Base-by-base conservation (phyloP, 805 yeast species). In the Danielia oregonensis region DNA sequence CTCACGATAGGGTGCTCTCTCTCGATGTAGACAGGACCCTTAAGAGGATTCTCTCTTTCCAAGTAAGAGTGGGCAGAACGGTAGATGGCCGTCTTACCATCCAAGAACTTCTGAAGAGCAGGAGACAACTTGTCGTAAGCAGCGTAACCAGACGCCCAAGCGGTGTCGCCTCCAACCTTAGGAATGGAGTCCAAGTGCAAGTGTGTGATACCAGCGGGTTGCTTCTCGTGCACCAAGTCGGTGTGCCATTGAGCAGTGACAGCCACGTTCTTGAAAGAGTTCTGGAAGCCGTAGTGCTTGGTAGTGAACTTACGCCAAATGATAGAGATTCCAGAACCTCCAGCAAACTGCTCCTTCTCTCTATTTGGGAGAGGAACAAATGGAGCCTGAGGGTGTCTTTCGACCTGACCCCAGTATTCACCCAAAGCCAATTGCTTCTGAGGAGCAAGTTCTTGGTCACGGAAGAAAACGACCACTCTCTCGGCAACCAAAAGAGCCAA, bases 1-100 rank as follows among this genome's bases (percentile, higher is more conserved):
- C 83, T 70, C 23, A 79, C 70, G 17, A 79, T 43, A 3, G 82
- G 83, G 55, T 79, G 85, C 39, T 68, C 73, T 54, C 79, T 68
- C 44, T 68, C 78, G 35, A 76, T 61, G 35, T 65, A 65, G 37
- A 65, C 64, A 12, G 68, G 70, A n/a, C 73, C 71, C 36, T 56
- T 56, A 17, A 75, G 62, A 15, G 76, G 78, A 18, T 64, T 62
- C 15, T 66, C 57, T 39, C 74, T 63, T 36, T 69, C 68, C 23
- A 61, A 49, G 40, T 65, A 66, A 23, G 57, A 54, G 42, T 72
- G 72, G 32, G 73, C 73, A 26, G 65, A 65, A 22, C 47, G 43
- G 51, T 59, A 63, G 24, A 66, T 52, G 11, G 33, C 24, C 4
- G 28, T 31, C 24, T 31, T 31, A 12, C 29, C 33, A 17, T 31